A percentile compares a stretch with the other conserved stretches of the same genome.
Evolutionary conservation across 1,139 yeast species (phyloP).

Genomic region (Blastobotrys indianensis): DNA sequence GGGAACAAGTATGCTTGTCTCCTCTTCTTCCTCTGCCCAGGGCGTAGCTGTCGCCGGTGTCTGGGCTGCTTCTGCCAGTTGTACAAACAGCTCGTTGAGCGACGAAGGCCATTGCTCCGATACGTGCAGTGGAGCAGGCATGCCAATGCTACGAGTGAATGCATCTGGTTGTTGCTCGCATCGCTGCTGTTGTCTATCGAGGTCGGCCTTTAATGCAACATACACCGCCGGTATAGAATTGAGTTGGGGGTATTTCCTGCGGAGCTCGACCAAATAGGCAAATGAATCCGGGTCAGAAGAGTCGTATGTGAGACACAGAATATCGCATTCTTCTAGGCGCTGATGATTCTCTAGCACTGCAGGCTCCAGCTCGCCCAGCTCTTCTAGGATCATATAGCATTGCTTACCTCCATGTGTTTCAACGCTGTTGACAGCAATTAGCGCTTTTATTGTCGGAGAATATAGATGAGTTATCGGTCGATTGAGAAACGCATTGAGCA

Average conservation of each 20-base stretch:
- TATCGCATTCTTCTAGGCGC: slow-evolving; percentile 84
- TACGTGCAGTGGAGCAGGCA: slow-evolving; percentile 80
- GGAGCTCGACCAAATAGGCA: slow-evolving; percentile 66
- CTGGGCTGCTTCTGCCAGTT: slow-evolving; percentile 83
- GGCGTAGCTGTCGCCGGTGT: slow-evolving; percentile 77
- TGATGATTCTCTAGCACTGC: slow-evolving; percentile 68
- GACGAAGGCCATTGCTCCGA: slow-evolving; percentile 88
- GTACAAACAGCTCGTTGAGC: slow-evolving; percentile 75
- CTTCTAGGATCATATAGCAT: slow-evolving; percentile 84
- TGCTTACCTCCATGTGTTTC: slow-evolving; percentile 94
- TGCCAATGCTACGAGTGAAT: slow-evolving; percentile 58
- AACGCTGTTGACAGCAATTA: slow-evolving; percentile 85
- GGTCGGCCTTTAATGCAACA: slow-evolving; percentile 90
- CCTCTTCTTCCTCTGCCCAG: slow-evolving; percentile 60
- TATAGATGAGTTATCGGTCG: slow-evolving; percentile 66
- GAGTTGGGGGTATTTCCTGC: slow-evolving; percentile 52
- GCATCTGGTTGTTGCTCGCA: slow-evolving; percentile 82
- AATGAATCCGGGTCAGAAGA: slow-evolving; percentile 95
- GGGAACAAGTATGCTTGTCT: slow-evolving; percentile 40
- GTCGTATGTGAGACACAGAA: slow-evolving; percentile 81
- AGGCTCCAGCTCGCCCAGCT: slow-evolving; percentile 78
- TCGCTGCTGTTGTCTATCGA: slow-evolving; percentile 91
- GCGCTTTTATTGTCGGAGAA: slow-evolving; percentile 76
- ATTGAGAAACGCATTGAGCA: slow-evolving; percentile 74
- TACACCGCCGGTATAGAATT: slow-evolving; percentile 75